These are phyloP conservation scores for Kewa caespitosa DNA, from an alignment of 179 eudicot species.

Conservation along the genomic window DNA sequence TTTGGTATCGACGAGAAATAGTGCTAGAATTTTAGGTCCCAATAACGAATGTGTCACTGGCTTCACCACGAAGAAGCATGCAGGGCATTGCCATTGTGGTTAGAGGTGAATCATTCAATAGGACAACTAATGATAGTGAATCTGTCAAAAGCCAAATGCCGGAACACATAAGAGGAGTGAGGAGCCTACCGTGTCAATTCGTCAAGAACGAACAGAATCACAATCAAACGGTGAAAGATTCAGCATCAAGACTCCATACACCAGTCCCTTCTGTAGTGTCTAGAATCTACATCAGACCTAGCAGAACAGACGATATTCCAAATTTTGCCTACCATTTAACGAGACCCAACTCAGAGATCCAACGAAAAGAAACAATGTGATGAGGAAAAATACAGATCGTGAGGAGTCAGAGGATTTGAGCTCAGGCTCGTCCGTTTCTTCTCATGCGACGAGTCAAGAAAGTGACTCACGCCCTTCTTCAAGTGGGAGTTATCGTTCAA, in stretches of 20 bases:
- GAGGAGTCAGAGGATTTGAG: conserved; percentile 35
- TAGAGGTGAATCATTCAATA: conserved; percentile 23
- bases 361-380: conserved; percentile 10
- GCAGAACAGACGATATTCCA: conserved; percentile 7
- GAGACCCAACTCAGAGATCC: background rate
- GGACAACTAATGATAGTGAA: conserved; percentile 6
- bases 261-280: conserved; percentile 22
- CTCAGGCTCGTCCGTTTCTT: conserved; percentile 36
- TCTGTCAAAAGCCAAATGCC: conserved; percentile 21
- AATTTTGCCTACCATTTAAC: background rate
- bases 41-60: background rate
- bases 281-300: conserved; percentile 7
- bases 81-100: conserved; percentile 8
- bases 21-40: background rate
- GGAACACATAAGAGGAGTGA: conserved; percentile 28
- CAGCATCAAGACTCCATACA: conserved; percentile 16
- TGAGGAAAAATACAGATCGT: conserved; percentile 12
- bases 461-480: conserved; percentile 39
- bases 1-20: background rate
- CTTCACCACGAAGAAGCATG: background rate
- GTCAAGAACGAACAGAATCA: conserved; percentile 7
- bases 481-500: conserved; percentile 36
- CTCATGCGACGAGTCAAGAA: conserved; percentile 37
- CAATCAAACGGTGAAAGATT: conserved; percentile 18
- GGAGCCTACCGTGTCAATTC: conserved; percentile 22